Evolutionary conservation across 2,329 filamentous ascomycete genomes (phyloP), one percentile per base, ranked within the genome.

Genomic region (Orbilia ellipsospora): DNA sequence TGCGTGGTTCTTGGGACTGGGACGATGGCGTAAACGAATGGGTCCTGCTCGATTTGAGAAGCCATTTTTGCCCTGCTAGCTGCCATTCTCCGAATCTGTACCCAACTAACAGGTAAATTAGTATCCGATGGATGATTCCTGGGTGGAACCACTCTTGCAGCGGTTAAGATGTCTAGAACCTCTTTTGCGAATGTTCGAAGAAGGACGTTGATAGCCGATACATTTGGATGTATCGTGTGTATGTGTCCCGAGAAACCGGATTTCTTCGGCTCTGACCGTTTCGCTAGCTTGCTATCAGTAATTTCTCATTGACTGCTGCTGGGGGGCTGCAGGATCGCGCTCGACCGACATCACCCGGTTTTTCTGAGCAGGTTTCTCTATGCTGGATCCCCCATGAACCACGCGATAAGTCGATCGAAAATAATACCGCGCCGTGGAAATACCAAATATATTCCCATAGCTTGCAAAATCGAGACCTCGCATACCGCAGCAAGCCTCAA

Each of bases 171-270:
- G 8, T 23, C 48, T 28, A 44, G 50, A 50, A 31, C 44, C 16
- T 7, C 16, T 48, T n/a, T 48, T 48, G 44, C 44, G 44, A 48
- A 48, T 7, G 13, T 48, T 48, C 44, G 16, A n/a, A 48, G 44
- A 48, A 48, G 44, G 44, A 2, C 13, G 44, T 36, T 36, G 40
- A 57, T 23, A 56, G 50, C 31, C n/a, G 31, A 15, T 45, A 20
- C 26, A 8, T 52, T n/a, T 40, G 18, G 23, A 26, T 10, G 13
- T n/a, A 62, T 36, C 44, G 20, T 7, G 4, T 7, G 5, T 15
- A 48, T 40, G 5, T 12, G 57, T 63, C 44, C 69, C 62, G 51
- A n/a, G 40, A 67, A 64, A 48, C 63, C 40, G 70, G 70, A 63
- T 68, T 63, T 59, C 52, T 18, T 69, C 55, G 55, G 55, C 20